phyloP scores from a whole-genome alignment of 2,329 filamentous ascomycete species.

The Exophiala sp. region DNA sequence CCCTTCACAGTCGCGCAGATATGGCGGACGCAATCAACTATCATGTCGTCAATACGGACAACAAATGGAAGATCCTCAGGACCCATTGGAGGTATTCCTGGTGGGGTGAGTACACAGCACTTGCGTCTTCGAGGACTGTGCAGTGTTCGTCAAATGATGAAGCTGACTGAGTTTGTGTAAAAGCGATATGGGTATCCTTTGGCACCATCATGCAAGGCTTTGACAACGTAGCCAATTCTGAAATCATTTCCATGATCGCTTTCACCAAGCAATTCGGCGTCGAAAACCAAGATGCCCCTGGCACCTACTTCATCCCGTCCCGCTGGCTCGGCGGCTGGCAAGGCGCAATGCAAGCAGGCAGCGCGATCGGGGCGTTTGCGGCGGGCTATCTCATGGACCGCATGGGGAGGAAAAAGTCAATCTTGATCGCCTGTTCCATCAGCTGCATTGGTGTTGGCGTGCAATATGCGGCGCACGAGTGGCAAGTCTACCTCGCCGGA shows the following conservation, averaged over 20 bases:
- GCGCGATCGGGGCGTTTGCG: slow-evolving; percentile 31
- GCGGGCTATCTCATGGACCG: slow-evolving; percentile 33
- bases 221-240: too few species aligned
- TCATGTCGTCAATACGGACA: too few species aligned
- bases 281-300: not conserved
- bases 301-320: slow-evolving; percentile 31
- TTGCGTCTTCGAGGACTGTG: too few species aligned
- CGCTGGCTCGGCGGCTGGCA: slow-evolving; percentile 33
- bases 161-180: too few species aligned
- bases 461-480: slow-evolving; percentile 32
- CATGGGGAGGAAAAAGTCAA: slow-evolving; percentile 33
- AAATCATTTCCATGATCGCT: not conserved
- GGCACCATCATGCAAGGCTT: too few species aligned
- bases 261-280: not conserved
- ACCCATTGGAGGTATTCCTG: too few species aligned
- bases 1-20: too few species aligned
- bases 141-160: too few species aligned
- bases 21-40: too few species aligned
- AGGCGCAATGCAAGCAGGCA: slow-evolving; percentile 31
- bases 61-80: too few species aligned
- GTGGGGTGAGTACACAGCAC: too few species aligned
- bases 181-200: too few species aligned
- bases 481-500: slow-evolving; percentile 14
- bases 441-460: slow-evolving; percentile 32
- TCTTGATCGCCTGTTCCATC: slow-evolving; percentile 29